A percentile compares a stretch with the other conserved stretches of the same genome.
These are phyloP conservation scores for Backusella parvicylindrica DNA, from an alignment of 192 early-diverging fungal species.

Conservation along the genomic window DNA sequence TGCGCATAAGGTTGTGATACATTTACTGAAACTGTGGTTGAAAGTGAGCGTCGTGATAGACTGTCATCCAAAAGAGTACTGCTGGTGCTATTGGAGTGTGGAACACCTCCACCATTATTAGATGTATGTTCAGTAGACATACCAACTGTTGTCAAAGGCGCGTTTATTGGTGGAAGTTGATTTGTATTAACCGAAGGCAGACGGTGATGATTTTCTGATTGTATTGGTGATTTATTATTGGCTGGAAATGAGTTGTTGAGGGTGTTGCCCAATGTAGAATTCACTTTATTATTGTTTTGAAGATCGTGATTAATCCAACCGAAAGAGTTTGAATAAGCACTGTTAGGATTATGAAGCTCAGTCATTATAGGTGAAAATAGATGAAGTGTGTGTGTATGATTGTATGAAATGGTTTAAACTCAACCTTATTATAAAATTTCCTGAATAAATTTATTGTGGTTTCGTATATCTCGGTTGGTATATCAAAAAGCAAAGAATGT, in stretches of 20 bases:
- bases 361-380: slow-evolving; percentile 7
- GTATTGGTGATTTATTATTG: background rate
- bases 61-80: slow-evolving; percentile 4
- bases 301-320: background rate
- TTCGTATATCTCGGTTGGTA: background rate
- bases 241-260: background rate
- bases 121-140: background rate
- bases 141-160: slow-evolving; percentile 2
- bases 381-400: background rate
- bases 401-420: slow-evolving; percentile 5
- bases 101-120: background rate
- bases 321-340: slow-evolving; percentile 1
- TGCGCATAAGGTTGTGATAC: background rate
- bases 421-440: background rate
- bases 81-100: background rate
- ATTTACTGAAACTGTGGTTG: background rate
- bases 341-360: slow-evolving; percentile 3
- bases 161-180: slow-evolving; percentile 12
- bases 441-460: background rate
- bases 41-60: slow-evolving; percentile 1
- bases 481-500: background rate
- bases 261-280: background rate
- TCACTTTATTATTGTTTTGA: background rate
- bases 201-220: background rate
- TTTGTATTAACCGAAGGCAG: background rate